Base-by-base conservation (phyloP, 805 yeast genomes). In the Nakazawaea wyomingensis region DNA sequence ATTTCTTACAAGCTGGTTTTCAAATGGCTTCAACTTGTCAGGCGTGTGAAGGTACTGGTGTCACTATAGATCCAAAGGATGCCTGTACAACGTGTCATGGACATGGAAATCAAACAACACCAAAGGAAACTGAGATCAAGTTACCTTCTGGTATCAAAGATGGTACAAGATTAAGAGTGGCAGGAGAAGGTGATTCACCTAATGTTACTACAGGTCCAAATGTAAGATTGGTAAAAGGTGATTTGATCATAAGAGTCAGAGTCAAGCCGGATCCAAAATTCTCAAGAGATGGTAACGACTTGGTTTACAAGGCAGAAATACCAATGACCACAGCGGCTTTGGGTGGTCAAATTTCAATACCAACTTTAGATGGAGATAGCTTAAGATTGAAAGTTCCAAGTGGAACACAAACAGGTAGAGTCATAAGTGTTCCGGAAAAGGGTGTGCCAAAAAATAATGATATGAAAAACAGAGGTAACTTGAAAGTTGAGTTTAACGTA, bases 321-420 rank as follows among this genome's bases (percentile, higher is more conserved):
- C 85, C 93, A 37, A 85, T 88, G 80, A 93, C 99, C 1, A 93
- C 99, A 0, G 99, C 99, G 1, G 89, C 96, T 0, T 69, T 93
- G 35, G 99, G 99, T 48, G 99, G 99, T 30, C 80, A 78, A 35
- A 74, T 93, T 18, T 78, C 83, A 38, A 77, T 93, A n/a, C 98
- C 98, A 27, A 91, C 99, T 0, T 75, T 93, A 21, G 87, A 80
- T 49, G 97, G 95, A 4, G 75, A 75, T 32, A 73, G 73, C 28
- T 68, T 95, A 40, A 84, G 88, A 60, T 64, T 93, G 44, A 86
- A 80, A 62, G 82, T 93, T 10, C 81, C 95, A 40, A 66, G 85
- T 0, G 98, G 96, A 1, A 85, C 96, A 0, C 95, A 86, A 56
- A 67, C 75, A 32, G 95, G 91, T 20, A 75, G 80, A 41, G 70